These are phyloP conservation scores for Verticillium zaregamsianum DNA, from an alignment of 2,329 filamentous ascomycete species.

Conservation along the genomic window DNA sequence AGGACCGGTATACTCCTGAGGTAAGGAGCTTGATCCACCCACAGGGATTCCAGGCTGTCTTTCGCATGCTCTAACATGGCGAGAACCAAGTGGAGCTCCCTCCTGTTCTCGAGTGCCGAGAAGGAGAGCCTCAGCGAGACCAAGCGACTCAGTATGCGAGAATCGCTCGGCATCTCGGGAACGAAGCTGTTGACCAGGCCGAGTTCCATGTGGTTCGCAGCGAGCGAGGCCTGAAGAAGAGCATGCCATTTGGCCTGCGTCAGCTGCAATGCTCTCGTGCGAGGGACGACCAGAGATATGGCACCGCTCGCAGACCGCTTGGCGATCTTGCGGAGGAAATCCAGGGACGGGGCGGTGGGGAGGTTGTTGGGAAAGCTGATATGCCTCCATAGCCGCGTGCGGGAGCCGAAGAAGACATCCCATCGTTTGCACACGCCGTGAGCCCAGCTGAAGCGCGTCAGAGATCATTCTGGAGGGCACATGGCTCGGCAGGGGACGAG, in stretches of 20 bases:
- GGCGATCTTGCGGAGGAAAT: constrained; percentile 7
- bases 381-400: constrained; percentile 11
- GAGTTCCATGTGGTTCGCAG: constrained; percentile 8
- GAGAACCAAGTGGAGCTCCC: not conserved
- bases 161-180: constrained; percentile 9
- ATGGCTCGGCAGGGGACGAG: no score
- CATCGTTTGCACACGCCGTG: constrained; percentile 12
- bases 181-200: not conserved
- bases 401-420: constrained; percentile 9
- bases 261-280: constrained; percentile 9
- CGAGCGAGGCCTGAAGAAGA: constrained; percentile 8
- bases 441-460: constrained; percentile 2
- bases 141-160: constrained; percentile 6
- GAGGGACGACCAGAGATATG: constrained; percentile 8
- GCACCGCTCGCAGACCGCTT: constrained; percentile 8
- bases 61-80: not conserved
- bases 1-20: not conserved
- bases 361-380: constrained; percentile 6
- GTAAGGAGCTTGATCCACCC: not conserved
- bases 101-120: not conserved
- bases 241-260: constrained; percentile 8
- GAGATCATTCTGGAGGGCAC: not conserved
- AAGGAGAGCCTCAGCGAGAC: constrained; percentile 6
- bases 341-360: not conserved
- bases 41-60: not conserved